Conservation (phyloP, 2,329 filamentous ascomycete genomes). For the Diaporthe citri region DNA sequence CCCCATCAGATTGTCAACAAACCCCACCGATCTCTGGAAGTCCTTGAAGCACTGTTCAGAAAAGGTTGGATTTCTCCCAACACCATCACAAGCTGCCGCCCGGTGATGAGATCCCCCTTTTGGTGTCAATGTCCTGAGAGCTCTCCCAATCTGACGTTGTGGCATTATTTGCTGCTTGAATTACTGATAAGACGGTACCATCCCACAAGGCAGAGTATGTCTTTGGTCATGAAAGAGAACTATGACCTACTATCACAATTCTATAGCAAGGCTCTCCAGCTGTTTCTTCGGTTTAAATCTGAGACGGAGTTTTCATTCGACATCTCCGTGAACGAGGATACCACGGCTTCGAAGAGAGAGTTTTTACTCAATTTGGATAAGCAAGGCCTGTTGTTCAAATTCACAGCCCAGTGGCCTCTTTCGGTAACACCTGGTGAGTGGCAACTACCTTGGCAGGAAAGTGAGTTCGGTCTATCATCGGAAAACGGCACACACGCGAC, state of each 20-base stretch:
- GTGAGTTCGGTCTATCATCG: background rate
- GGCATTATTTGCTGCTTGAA: background rate
- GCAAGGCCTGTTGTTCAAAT: background rate
- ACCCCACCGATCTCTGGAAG: too few species aligned
- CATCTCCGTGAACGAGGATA: background rate
- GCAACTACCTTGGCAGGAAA: background rate
- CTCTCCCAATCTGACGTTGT: background rate
- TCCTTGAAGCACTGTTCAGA: background rate
- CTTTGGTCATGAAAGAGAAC: accelerated
- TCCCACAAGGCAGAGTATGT: background rate
- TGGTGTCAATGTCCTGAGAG: too few species aligned
- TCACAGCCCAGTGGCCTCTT: accelerated
- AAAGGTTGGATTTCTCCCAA: background rate
- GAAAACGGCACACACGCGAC: background rate
- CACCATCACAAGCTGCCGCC: background rate
- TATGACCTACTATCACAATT: background rate
- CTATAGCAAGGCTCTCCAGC: background rate
- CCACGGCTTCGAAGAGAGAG: accelerated
- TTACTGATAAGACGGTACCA: background rate
- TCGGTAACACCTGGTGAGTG: accelerated
- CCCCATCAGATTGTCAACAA: too few species aligned
- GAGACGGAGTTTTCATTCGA: background rate
- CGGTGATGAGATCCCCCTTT: too few species aligned
- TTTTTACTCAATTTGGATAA: background rate
- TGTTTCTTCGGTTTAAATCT: background rate